Conservation (phyloP, 139 green algal genomes). For the Asterochloris sp. region DNA sequence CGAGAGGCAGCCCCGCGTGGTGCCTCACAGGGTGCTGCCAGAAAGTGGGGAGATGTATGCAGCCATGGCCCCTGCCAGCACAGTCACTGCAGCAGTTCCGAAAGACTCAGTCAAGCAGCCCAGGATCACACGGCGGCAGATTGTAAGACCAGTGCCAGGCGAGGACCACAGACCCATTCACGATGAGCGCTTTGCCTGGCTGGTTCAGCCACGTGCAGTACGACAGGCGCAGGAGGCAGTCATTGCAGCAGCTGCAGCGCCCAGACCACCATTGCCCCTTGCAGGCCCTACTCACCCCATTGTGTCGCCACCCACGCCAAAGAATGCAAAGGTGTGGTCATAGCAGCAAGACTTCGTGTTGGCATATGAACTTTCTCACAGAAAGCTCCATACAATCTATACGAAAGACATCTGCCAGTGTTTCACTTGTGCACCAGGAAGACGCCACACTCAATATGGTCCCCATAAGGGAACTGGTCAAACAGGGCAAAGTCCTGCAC, state of each 20-base stretch:
- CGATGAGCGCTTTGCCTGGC: slow-evolving; percentile 6
- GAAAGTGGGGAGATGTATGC: slow-evolving; percentile 4
- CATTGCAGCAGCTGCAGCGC: too few relatives aligned
- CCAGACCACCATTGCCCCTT: too few relatives aligned
- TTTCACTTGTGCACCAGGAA: slow-evolving; percentile 39
- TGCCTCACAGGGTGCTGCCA: neutral
- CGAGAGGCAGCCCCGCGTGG: too few relatives aligned
- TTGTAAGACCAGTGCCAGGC: slow-evolving; percentile 11
- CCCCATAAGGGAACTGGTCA: slow-evolving; percentile 93
- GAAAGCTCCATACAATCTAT: too few relatives aligned
- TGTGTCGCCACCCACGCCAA: too few relatives aligned
- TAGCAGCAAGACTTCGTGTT: too few relatives aligned
- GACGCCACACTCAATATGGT: slow-evolving; percentile 84
- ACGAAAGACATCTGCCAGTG: too few relatives aligned
- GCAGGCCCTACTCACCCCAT: too few relatives aligned
- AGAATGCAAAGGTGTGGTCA: too few relatives aligned
- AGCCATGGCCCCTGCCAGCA: slow-evolving; percentile 1
- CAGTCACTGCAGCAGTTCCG: neutral
- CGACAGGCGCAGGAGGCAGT: too few relatives aligned
- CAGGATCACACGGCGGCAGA: neutral
- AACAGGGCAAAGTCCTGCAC: slow-evolving; percentile 80
- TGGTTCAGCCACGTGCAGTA: neutral
- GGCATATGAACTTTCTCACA: too few relatives aligned
- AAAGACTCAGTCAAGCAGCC: neutral
- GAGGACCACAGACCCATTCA: neutral